Evolutionary conservation across 2,329 filamentous ascomycete species (phyloP).

Genomic region (Pseudogymnoascus sp.): DNA sequence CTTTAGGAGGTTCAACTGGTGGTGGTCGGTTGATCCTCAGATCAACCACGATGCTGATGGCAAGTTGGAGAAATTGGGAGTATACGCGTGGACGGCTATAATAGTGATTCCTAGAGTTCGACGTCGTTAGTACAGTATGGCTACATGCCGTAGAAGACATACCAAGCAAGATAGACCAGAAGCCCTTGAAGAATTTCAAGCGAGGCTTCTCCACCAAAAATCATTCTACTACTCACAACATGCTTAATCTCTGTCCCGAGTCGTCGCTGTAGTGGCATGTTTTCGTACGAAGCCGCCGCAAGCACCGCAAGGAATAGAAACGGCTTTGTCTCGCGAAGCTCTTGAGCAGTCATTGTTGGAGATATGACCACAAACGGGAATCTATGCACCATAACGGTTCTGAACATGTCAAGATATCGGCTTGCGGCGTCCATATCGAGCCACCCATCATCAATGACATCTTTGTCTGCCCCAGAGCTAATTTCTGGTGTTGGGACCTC

Average conservation of each 20-base stretch:
- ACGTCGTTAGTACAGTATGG: background rate
- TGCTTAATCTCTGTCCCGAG: conserved; percentile 29
- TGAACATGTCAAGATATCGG: conserved; percentile 16
- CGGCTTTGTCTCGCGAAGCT: conserved; percentile 22
- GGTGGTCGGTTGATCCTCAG: conserved; percentile 26
- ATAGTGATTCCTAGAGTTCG: background rate
- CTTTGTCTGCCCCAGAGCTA: background rate
- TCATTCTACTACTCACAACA: conserved; percentile 25
- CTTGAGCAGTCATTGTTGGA: conserved; percentile 19
- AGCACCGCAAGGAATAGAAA: conserved; percentile 8
- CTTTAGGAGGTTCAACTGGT: background rate
- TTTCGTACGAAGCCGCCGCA: conserved; percentile 24
- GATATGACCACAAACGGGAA: conserved; percentile 33
- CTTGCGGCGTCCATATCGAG: background rate
- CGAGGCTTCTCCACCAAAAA: conserved; percentile 9
- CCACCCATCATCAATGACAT: conserved; percentile 3
- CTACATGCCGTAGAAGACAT: background rate
- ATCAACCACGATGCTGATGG: background rate
- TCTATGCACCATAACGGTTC: conserved; percentile 30
- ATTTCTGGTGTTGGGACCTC: background rate
- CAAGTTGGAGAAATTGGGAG: background rate
- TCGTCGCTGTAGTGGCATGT: conserved; percentile 29
- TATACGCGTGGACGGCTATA: background rate
- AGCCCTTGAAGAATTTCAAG: conserved; percentile 3
- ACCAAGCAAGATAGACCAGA: background rate